Conservation (phyloP, 768 basidiomycete species). For the Podaxis sp. region DNA sequence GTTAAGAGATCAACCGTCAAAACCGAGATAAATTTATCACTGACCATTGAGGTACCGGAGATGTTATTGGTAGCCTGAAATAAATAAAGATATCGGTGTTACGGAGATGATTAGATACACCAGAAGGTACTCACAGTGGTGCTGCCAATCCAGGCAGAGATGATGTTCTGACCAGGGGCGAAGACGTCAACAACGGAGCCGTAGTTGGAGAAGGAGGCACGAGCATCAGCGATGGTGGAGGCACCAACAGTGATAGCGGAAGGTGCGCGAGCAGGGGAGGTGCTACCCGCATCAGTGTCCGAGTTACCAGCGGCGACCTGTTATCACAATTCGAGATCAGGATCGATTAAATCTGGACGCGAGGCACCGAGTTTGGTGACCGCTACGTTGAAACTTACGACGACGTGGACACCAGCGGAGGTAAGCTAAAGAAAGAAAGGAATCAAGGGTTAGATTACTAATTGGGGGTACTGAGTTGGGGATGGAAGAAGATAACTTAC, state of each 20-base stretch:
- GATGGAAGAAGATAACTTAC: conserved; percentile 6
- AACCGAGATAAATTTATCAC: background rate
- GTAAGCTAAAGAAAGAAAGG: conserved; percentile 20
- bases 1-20: background rate
- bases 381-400: conserved; percentile 10
- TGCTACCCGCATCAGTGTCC: conserved; percentile 25
- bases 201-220: conserved; percentile 32
- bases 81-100: background rate
- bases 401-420: conserved; percentile 24
- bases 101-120: background rate
- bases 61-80: conserved; percentile 26
- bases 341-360: background rate
- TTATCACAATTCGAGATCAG: background rate
- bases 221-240: conserved; percentile 28
- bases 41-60: conserved; percentile 28
- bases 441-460: background rate
- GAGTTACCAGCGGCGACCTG: conserved; percentile 30
- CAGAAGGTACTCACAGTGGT: conserved; percentile 17
- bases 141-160: conserved; percentile 27
- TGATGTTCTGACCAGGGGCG: conserved; percentile 33
- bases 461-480: no score
- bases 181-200: conserved; percentile 35
- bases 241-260: conserved; percentile 36
- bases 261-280: conserved; percentile 31
- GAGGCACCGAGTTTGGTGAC: background rate